Evolutionary conservation across 1,284 basidiomycete species (phyloP), one percentile per base, ranked within the genome.

Genomic region (Wolfiporia cocos): DNA sequence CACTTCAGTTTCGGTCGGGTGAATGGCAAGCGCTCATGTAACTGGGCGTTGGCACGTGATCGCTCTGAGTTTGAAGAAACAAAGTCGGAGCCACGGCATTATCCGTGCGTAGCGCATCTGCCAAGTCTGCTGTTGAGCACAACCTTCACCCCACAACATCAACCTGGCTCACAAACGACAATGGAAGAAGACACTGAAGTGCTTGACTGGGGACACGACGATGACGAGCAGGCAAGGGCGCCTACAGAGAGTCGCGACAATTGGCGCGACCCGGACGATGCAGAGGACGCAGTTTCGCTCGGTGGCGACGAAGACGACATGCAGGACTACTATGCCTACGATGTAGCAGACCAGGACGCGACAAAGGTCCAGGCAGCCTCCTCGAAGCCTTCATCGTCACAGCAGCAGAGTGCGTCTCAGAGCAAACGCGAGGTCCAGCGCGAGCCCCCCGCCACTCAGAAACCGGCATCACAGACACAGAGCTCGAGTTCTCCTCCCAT

Each of bases 191-290:
- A 87, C 43, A 65, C 62, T 32, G 84, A 87, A 56, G 63, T 74
- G 26, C 67, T 86, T 28, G 84, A 87, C 64, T 87, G 85, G 85
- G 80, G 78, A 24, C 74, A 81, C 54, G 83, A 82, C 46, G 84
- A 85, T 38, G 78, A 83, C 44, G 77, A 79, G 50, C 56, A 62
- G 45, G 53, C 55, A 14, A 22, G 32, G 40, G 34, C 22, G 31
- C 35, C 43, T 22, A 41, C 26, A 21, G 51, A 48, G 24, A 57
- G 55, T 14, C 34, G 39, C 26, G 41, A 37, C 23, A 48, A 56
- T 9, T 46, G 44, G 37, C 34, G 42, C 28, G 63, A 62, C 37
- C 50, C 57, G 14, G 78, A 78, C 48, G 79, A 78, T 48, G 71
- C 66, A 36, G 80, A 79, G 52, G 83, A 84, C 55, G 78, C 76